Base-by-base conservation (phyloP, 257 asterid species). In the Salvia hispanica region DNA sequence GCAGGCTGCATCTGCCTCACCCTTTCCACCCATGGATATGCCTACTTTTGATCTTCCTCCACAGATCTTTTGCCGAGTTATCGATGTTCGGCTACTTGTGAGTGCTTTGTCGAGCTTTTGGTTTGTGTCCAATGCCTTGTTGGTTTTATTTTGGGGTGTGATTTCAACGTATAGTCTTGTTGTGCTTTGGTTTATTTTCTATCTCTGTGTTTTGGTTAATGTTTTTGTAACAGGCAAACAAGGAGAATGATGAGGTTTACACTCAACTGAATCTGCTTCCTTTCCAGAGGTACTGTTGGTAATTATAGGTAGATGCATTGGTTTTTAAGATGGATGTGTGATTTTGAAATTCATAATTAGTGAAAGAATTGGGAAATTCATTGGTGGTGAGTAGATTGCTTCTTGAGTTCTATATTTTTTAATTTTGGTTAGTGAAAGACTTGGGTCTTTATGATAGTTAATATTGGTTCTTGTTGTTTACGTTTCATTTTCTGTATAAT, bases 231-330 rank as follows among this genome's bases (percentile, higher is more conserved):
- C 82, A 94, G 99, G 96, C 96, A 21, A 91, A 88, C 74, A 85
- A 82, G 82, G 97, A 94, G 76, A 91, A 87, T 74, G 99, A 94
- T 76, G 99, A 94, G 85, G 99, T 94, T 59, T 88, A 82, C 69
- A 87, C 95, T 52, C 96, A 85, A 89, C 89, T 94, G 40, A 81
- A 80, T 69, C 82, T 94, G n/a, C 87, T 83, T 39, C 97, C 96
- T 72, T 85, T 34, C 77, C 87, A 31, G 91, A 91, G 93, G 97
- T 94, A 80, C 28, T 66, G 43, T 48, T 57, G 69, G 9, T 11
- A 7, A 31, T 54, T 25, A 25, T 25, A 25, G 31, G 31, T 25
- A 25, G 31, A 25, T 25, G 31, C 31, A 25, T 25, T 25, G 31
- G 31, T 25, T 25, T 25, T 25, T 25, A 2, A 25, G 31, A 25